Evolutionary conservation across 1,284 basidiomycete genomes (phyloP), one percentile per base, ranked within the genome.

Genomic region (Irpex sp.): DNA sequence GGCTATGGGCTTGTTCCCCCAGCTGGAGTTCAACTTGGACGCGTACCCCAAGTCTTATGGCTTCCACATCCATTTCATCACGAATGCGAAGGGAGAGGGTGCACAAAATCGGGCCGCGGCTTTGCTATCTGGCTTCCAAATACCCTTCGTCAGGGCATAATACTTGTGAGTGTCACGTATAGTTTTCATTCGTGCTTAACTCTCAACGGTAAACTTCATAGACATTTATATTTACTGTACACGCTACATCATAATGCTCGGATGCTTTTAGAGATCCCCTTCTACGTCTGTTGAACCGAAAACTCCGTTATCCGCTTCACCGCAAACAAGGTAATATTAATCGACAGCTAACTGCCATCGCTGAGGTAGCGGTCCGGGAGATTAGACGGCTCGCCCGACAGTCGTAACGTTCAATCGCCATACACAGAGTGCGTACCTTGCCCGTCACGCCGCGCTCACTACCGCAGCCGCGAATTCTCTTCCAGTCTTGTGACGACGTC

Each of bases 1-100:
- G 15, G 95, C 96, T 0, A 91, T 98, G 85, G 88, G 85, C 8
- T 84, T 97, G 67, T 99, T 98, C 83, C 97, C 97, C 3, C 92
- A 96, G 76, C 89, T 97, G 62, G 96, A 97, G 78, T 89, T 94
- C 74, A 98, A 97, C 77, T 76, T 91, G 64, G 95, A 97, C 73
- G 77, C 91, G 49, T 98, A 97, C 74, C 93, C 93, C 5, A 86
- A 85, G 68, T 74, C 87, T 60, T 90, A 90, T 72, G 96, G 96
- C 44, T 92, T 97, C 85, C 92, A 97, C 74, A 87, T 98, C 57
- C 91, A 95, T 74, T 95, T 96, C 75, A 83, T 95, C 66, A 97
- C 96, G 47, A 94, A 91, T 73, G 89, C 92, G 3, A 81, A 81
- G 58, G 96, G 96, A 0, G 78, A 87, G 36, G 92, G 92, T 40